Evolutionary conservation across 805 yeast species (phyloP), one percentile per base, ranked within the genome.

Genomic region (Wickerhamomyces xylosicus): DNA sequence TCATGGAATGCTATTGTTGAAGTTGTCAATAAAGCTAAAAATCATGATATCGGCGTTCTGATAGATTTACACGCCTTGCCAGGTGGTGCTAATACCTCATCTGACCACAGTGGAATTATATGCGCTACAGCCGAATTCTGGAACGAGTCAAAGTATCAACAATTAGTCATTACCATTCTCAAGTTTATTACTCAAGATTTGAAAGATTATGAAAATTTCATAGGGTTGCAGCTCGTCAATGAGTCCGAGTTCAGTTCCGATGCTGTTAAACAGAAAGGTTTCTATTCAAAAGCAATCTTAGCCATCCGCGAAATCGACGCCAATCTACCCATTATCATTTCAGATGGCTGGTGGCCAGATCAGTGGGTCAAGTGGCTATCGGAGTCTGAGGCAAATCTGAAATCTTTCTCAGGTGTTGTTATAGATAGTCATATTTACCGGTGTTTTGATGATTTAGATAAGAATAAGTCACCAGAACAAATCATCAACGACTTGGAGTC

Each of bases 311-410:
- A 58, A 17, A 63, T 66, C 14, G 81, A 85, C 52, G 36, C 57
- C 1, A 58, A 58, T 2, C 59, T 86, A 27, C 95, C 95, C 0
- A 65, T 90, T 5, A 63, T 83, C 15, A 82, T 90, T 28, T 85
- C 95, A 2, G 97, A 90, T 56, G 95, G 95, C 3, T 92, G 97
- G 97, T 80, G 86, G 79, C 72, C 92, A 5, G 72, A 72, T 46
- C 84, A 75, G 53, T 85, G 87, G 85, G 78, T 70, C 19, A 64
- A 76, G 43, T 84, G 82, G 79, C 57, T 85, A 8, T 45, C 51
- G 33, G 69, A 69, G 37, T 53, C 61, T 27, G 68, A 70, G 29
- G 61, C 61, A 33, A 44, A 54, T 14, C 51, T 58, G 2, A 58
- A 59, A 4, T 58, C 57, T 3, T 53, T 61, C 11, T 51, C 62